phyloP scores from a whole-genome alignment of 768 basidiomycete species.

The Rhodotorula paludigena region DNA sequence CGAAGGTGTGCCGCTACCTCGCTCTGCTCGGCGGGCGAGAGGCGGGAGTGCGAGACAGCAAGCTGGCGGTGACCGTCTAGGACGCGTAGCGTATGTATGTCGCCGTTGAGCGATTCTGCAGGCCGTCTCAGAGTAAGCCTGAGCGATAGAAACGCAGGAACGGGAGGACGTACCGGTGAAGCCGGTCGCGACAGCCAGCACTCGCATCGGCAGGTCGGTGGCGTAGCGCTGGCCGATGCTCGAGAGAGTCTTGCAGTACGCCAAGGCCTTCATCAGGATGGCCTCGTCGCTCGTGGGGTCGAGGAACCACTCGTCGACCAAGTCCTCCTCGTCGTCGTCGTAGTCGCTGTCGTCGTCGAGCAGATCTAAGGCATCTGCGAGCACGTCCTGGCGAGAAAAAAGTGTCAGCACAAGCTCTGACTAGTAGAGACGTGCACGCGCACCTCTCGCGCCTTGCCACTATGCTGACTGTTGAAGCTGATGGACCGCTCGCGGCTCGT shows the following conservation, averaged over 20 bases:
- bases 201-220: background rate
- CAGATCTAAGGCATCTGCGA: background rate
- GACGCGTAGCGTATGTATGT: background rate
- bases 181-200: background rate
- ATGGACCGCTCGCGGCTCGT: background rate
- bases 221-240: background rate
- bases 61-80: background rate
- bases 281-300: background rate
- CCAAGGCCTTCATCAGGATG: background rate
- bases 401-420: background rate
- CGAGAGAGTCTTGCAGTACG: background rate
- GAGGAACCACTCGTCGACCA: slow-evolving; percentile 16
- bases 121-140: background rate
- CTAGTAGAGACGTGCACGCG: too few species aligned
- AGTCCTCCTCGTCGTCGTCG: background rate
- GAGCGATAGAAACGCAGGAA: too few species aligned
- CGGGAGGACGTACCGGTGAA: background rate
- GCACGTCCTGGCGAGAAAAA: background rate
- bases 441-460: too few species aligned
- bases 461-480: background rate
- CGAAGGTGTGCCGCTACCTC: background rate
- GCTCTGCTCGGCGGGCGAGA: background rate
- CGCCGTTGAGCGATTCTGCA: background rate
- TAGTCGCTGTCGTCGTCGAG: background rate
- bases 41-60: background rate